Percentiles rank a stretch among this genome's conserved stretches.
phyloP scores from a whole-genome alignment of 108 stramenopile genomes.

The Cyclotella baltica region DNA sequence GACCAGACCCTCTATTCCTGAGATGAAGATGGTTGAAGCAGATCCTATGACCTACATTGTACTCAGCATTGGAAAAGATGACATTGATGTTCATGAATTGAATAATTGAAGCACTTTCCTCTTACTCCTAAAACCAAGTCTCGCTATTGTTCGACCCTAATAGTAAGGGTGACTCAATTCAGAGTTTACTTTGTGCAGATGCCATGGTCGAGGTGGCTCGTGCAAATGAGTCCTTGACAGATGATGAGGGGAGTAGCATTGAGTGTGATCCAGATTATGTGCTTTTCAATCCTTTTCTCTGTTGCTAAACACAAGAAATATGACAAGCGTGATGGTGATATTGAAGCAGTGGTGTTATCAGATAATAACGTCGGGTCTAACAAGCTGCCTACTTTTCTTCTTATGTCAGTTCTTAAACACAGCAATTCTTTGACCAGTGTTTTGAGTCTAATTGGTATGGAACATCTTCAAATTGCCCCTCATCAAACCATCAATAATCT shows the following conservation, averaged over 20 bases:
- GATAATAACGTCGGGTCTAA: not conserved
- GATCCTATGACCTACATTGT: not conserved
- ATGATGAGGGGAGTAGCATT: slow-evolving; percentile 5
- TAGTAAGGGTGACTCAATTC: not conserved
- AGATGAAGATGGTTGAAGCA: not conserved
- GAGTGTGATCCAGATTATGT: slow-evolving; percentile 7
- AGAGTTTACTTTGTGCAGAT: not conserved
- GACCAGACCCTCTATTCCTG: not conserved
- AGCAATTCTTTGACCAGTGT: not conserved
- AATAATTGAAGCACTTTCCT: not conserved
- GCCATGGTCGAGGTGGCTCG: slow-evolving; percentile 6
- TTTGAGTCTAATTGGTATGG: not conserved
- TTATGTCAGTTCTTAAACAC: not conserved
- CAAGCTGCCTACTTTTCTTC: not conserved
- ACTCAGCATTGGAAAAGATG: not conserved
- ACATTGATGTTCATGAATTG: not conserved
- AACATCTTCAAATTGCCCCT: not conserved
- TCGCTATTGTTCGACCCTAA: not conserved
- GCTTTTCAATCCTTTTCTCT: not conserved
- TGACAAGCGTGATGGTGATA: not conserved
- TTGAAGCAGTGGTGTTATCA: not conserved
- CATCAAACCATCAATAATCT: not conserved
- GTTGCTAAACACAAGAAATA: not conserved
- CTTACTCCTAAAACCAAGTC: not conserved
- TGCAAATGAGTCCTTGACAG: slow-evolving; percentile 1